Percentiles rank a stretch among this genome's conserved stretches.
These are phyloP conservation scores for Chlorophyllum brunneum DNA, from an alignment of 768 basidiomycete species.

Conservation along the genomic window DNA sequence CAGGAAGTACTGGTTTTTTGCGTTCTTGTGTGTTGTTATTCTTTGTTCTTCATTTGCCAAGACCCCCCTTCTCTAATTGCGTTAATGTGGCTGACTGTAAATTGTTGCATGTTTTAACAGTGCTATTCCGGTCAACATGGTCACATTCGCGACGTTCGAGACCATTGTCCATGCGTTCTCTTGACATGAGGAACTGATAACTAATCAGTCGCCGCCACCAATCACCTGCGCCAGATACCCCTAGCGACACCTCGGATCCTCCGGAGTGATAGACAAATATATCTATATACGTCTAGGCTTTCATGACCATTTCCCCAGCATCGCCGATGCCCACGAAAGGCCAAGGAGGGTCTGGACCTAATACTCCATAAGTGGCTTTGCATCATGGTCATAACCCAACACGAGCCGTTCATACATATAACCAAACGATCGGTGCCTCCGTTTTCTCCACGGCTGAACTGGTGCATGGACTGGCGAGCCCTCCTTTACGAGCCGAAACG, in stretches of 20 bases:
- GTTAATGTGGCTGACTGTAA: neutral
- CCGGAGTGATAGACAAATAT: neutral
- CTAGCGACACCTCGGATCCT: neutral
- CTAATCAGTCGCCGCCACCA: neutral
- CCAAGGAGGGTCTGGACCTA: conserved; percentile 1
- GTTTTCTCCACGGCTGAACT: conserved; percentile 7
- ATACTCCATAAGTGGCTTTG: neutral
- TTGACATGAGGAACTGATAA: conserved; percentile 8
- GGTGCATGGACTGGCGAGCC: neutral
- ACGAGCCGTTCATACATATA: conserved; percentile 1
- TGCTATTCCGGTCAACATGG: conserved; percentile 86
- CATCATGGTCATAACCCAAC: neutral
- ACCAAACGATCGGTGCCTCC: neutral
- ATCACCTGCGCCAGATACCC: conserved; percentile 16
- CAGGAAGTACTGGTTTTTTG: neutral
- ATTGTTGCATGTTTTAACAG: conserved; percentile 28
- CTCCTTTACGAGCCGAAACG: neutral
- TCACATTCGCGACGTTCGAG: conserved; percentile 75
- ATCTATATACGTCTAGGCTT: neutral
- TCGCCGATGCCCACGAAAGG: neutral
- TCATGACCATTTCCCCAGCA: neutral
- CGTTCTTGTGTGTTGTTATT: neutral
- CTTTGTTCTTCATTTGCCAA: neutral
- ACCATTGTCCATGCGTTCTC: conserved; percentile 40
- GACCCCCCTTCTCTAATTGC: conserved; percentile 1